Conservation (phyloP, 345 rosid genomes). For the Eucalyptus brandiana region DNA sequence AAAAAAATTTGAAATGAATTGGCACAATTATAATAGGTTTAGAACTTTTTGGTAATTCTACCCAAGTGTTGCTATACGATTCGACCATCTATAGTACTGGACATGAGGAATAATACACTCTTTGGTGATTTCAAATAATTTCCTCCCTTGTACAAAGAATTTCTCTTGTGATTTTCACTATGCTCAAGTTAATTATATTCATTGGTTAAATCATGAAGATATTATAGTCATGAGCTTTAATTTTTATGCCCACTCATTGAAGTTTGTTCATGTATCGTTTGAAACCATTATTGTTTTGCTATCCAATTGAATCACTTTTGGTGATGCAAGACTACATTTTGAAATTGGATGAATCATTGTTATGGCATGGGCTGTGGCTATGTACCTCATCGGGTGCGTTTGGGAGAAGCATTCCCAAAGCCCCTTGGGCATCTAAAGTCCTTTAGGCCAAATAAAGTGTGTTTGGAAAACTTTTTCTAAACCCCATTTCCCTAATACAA, state of each 20-base stretch:
- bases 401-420: too few relatives aligned
- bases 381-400: background rate
- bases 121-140: too few relatives aligned
- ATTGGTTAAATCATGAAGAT: background rate
- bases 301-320: background rate
- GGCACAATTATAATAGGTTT: accelerated
- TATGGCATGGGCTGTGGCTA: background rate
- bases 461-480: too few relatives aligned
- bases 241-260: background rate
- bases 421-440: too few relatives aligned
- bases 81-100: background rate
- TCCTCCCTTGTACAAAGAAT: background rate
- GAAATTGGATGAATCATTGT: background rate
- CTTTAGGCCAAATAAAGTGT: too few relatives aligned
- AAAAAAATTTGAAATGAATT: too few relatives aligned
- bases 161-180: background rate
- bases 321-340: background rate
- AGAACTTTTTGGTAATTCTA: too few relatives aligned
- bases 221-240: background rate
- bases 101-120: background rate
- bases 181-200: background rate
- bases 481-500: too few relatives aligned
- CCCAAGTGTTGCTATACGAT: background rate
- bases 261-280: background rate
- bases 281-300: background rate